A percentile compares a stretch with the other conserved stretches of the same genome.
phyloP scores from a whole-genome alignment of 1,139 yeast species.

The Debaryomyces nepalensis region DNA sequence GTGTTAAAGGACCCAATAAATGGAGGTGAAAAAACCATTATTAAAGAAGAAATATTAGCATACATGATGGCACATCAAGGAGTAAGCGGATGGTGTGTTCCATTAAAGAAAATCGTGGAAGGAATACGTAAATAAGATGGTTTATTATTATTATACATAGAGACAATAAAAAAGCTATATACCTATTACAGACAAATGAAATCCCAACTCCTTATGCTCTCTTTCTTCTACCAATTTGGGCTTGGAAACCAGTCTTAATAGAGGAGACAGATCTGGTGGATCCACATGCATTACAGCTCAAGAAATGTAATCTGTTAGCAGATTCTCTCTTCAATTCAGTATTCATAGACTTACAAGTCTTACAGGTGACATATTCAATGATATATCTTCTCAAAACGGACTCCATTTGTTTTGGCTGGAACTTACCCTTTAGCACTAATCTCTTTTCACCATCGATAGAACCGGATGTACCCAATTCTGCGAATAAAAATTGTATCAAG shows the following conservation, averaged over 20 bases:
- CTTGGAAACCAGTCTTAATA: slow-evolving; percentile 99
- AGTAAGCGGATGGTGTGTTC: slow-evolving; percentile 59
- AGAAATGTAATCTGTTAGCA: slow-evolving; percentile 93
- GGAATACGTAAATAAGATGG: slow-evolving; percentile 13
- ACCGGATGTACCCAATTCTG: slow-evolving; percentile 99
- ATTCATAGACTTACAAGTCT: slow-evolving; percentile 97
- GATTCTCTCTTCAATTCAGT: slow-evolving; percentile 95
- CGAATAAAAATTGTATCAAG: slow-evolving; percentile 93
- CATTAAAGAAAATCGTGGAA: slow-evolving; percentile 56
- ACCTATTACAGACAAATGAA: slow-evolving; percentile 6
- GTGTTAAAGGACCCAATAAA: slow-evolving; percentile 15
- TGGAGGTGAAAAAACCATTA: slow-evolving; percentile 7
- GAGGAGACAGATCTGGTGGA: slow-evolving; percentile 96
- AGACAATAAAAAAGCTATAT: slow-evolving; percentile 12
- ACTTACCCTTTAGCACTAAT: slow-evolving; percentile 95
- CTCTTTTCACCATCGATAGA: slow-evolving; percentile 98
- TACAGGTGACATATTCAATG: slow-evolving; percentile 96
- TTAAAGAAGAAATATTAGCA: slow-evolving; percentile 37
- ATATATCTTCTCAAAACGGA: slow-evolving; percentile 95
- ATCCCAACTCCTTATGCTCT: slow-evolving; percentile 23
- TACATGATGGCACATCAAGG: slow-evolving; percentile 58
- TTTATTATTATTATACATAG: slow-evolving; percentile 17
- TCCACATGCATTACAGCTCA: slow-evolving; percentile 98
- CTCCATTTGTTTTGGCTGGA: slow-evolving; percentile 97
- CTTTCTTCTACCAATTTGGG: slow-evolving; percentile 83